Evolutionary conservation across 2,329 filamentous ascomycete species (phyloP).

Genomic region (Fusarium udum): DNA sequence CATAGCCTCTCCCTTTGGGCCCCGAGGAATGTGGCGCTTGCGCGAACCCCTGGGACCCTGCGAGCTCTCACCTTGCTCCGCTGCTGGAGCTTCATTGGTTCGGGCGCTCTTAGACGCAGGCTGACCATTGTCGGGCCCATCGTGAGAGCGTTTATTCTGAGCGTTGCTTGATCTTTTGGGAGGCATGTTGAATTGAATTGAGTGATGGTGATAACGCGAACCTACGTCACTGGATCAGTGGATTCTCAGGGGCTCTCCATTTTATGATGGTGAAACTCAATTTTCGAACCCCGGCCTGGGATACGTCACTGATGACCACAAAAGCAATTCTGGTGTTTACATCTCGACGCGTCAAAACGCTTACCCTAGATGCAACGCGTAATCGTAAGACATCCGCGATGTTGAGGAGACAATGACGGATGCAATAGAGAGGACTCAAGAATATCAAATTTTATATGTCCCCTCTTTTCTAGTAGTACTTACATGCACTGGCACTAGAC

Average conservation of each 20-base stretch:
- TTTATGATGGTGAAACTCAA: no score
- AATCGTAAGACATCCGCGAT: no score
- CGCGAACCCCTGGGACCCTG: neutral
- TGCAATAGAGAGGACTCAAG: no score
- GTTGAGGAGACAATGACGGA: no score
- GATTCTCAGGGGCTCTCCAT: neutral
- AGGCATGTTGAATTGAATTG: neutral
- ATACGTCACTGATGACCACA: no score
- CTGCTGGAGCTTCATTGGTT: neutral
- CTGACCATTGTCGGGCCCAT: neutral
- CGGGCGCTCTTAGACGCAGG: slow-evolving; percentile 9
- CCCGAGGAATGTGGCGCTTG: slow-evolving; percentile 5
- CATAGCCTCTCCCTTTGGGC: slow-evolving; percentile 27
- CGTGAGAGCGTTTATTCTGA: slow-evolving; percentile 1
- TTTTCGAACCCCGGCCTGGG: no score
- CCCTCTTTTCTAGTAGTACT: no score
- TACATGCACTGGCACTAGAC: no score
- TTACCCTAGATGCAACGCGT: neutral
- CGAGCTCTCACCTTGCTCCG: neutral
- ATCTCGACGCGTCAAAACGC: neutral
- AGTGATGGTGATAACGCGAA: neutral
- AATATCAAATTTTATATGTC: no score
- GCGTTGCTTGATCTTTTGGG: neutral
- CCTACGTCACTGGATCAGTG: neutral
- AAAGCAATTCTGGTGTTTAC: no score